Conservation (phyloP, 805 yeast genomes). For the Wickerhamomyces ciferrii region DNA sequence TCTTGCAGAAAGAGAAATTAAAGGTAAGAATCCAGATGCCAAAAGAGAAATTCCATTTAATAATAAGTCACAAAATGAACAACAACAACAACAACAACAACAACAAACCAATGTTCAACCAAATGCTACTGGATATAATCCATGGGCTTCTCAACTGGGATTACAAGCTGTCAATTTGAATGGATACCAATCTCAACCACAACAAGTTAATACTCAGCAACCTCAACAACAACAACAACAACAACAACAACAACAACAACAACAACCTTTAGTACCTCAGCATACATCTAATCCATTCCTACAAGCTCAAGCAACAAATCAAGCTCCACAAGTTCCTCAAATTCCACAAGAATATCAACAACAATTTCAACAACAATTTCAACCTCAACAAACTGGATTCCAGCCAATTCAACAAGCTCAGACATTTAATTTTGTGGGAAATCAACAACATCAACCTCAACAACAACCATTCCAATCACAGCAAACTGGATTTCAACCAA, state of each 20-base stretch:
- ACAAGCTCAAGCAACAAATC: slow-evolving; percentile 12
- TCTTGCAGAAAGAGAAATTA: slow-evolving; percentile 55
- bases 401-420: neutral
- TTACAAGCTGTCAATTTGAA: slow-evolving; percentile 15
- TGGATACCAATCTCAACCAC: slow-evolving; percentile 18
- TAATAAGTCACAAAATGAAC: slow-evolving; percentile 19
- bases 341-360: slow-evolving; percentile 8
- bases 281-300: slow-evolving; percentile 15
- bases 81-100: slow-evolving; percentile 8
- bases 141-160: slow-evolving; percentile 27
- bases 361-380: slow-evolving; percentile 11
- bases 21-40: slow-evolving; percentile 26
- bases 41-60: slow-evolving; percentile 5
- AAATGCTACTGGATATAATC: slow-evolving; percentile 1
- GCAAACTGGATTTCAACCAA: neutral
- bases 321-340: slow-evolving; percentile 12
- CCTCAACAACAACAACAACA: slow-evolving; percentile 8
- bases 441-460: neutral
- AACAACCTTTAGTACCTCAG: slow-evolving; percentile 15
- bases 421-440: neutral
- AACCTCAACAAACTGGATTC: slow-evolving; percentile 1
- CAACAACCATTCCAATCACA: neutral
- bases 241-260: slow-evolving; percentile 13
- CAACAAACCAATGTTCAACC: neutral
- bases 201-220: slow-evolving; percentile 9